phyloP scores from a whole-genome alignment of 2,329 filamentous ascomycete species.

The Cladosporium phlei region DNA sequence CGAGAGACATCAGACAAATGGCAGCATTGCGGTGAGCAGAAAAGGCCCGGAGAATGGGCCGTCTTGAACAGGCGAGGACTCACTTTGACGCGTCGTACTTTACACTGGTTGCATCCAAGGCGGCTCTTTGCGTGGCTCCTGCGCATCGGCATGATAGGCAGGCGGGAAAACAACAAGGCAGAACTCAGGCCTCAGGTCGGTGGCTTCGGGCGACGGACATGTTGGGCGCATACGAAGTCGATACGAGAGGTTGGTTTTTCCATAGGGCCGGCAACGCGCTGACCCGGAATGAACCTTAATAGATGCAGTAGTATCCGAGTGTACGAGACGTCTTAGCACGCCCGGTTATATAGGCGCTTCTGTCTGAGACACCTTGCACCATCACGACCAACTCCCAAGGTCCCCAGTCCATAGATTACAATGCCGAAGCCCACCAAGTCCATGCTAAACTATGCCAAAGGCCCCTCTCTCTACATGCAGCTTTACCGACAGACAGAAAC shows the following conservation, averaged over 20 bases:
- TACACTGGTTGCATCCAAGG: conserved; percentile 26
- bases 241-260: conserved; percentile 12
- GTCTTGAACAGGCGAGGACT: neutral
- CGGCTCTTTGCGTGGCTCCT: conserved; percentile 24
- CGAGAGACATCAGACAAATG: neutral
- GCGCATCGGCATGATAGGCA: conserved; percentile 13
- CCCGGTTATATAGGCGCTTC: too few relatives aligned
- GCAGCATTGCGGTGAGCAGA: neutral
- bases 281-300: too few relatives aligned
- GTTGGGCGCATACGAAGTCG: conserved; percentile 12
- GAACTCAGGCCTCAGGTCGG: neutral
- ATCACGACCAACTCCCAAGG: too few relatives aligned
- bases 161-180: neutral
- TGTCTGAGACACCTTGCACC: too few relatives aligned
- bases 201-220: neutral
- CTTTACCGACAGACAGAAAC: too few relatives aligned
- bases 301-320: too few relatives aligned
- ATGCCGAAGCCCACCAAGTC: too few relatives aligned
- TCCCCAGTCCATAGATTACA: too few relatives aligned
- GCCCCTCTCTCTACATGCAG: too few relatives aligned
- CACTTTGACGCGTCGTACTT: conserved; percentile 26
- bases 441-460: too few relatives aligned
- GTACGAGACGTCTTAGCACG: too few relatives aligned
- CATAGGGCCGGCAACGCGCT: too few relatives aligned
- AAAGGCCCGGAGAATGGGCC: neutral